Percentiles rank a stretch among this genome's conserved stretches.
Evolutionary conservation across 305 asterid genomes (phyloP).

Genomic region (Rubia balearica): DNA sequence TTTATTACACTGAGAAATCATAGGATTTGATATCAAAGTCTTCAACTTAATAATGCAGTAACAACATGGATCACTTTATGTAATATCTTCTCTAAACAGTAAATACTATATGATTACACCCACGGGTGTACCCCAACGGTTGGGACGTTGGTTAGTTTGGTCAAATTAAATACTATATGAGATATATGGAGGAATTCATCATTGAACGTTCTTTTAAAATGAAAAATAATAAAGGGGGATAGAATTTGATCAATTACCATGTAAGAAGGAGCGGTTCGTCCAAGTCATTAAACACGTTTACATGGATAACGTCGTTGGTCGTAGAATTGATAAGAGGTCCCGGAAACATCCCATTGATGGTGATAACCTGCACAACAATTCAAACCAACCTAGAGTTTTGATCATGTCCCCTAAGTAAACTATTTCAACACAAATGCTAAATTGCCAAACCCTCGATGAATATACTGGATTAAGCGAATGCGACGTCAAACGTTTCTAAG

Average conservation of each 20-base stretch:
- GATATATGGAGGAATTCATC: not conserved
- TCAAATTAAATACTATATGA: too few species aligned
- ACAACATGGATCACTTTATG: not conserved
- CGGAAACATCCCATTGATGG: constrained; percentile 63
- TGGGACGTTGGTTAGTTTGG: too few species aligned
- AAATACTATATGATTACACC: too few species aligned
- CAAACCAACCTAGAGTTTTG: not conserved
- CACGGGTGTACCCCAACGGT: too few species aligned
- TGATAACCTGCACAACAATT: constrained; percentile 37
- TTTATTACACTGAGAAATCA: too few species aligned
- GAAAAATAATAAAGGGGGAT: not conserved
- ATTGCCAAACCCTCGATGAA: too few species aligned
- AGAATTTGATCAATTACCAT: constrained; percentile 31
- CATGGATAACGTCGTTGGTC: constrained; percentile 46
- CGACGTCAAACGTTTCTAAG: too few species aligned
- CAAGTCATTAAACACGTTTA: constrained; percentile 54
- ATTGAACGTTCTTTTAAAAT: not conserved
- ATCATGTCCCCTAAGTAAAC: not conserved
- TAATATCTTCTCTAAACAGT: not conserved
- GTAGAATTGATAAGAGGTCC: constrained; percentile 64
- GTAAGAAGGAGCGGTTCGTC: constrained; percentile 57
- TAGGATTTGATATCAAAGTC: too few species aligned
- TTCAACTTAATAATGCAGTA: too few species aligned
- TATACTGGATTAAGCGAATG: too few species aligned
- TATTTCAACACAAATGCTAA: not conserved